Percentiles rank a stretch among this genome's conserved stretches.
Evolutionary conservation across 164 flowering plant genomes (phyloP).

Genomic region (Cinnamomum micranthum): DNA sequence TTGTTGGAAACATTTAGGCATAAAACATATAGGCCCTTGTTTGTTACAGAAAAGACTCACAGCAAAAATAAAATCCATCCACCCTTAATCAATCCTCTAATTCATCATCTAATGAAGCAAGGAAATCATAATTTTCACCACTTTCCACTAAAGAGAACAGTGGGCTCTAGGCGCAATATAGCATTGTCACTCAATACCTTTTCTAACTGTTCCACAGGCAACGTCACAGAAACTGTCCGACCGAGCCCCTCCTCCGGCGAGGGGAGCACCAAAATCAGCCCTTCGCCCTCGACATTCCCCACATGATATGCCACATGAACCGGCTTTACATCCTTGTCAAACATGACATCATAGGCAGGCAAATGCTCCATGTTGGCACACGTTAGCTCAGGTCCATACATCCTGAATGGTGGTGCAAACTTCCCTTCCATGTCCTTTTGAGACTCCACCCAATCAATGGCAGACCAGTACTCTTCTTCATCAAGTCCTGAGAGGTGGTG

Average conservation of each 20-base stretch:
- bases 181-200: slow-evolving; percentile 35
- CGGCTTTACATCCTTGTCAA: slow-evolving; percentile 44
- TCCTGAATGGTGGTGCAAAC: slow-evolving; percentile 32
- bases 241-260: slow-evolving; percentile 61
- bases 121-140: not conserved
- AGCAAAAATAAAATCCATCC: too few relatives aligned
- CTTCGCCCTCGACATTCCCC: slow-evolving; percentile 63
- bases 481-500: slow-evolving; percentile 23
- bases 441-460: slow-evolving; percentile 42
- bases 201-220: slow-evolving; percentile 45
- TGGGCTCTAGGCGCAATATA: slow-evolving; percentile 41
- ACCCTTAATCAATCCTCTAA: too few relatives aligned
- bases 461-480: slow-evolving; percentile 49
- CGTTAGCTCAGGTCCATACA: slow-evolving; percentile 71
- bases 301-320: slow-evolving; percentile 55
- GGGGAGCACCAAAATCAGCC: slow-evolving; percentile 65
- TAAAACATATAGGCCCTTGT: too few relatives aligned
- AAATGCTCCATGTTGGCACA: slow-evolving; percentile 57
- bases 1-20: too few relatives aligned
- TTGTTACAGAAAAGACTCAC: too few relatives aligned
- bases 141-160: slow-evolving; percentile 31
- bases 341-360: slow-evolving; percentile 29
- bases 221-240: slow-evolving; percentile 51
- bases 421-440: slow-evolving; percentile 36
- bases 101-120: too few relatives aligned